Evolutionary conservation across 2,329 filamentous ascomycete genomes (phyloP).

Genomic region (Cytospora mali): DNA sequence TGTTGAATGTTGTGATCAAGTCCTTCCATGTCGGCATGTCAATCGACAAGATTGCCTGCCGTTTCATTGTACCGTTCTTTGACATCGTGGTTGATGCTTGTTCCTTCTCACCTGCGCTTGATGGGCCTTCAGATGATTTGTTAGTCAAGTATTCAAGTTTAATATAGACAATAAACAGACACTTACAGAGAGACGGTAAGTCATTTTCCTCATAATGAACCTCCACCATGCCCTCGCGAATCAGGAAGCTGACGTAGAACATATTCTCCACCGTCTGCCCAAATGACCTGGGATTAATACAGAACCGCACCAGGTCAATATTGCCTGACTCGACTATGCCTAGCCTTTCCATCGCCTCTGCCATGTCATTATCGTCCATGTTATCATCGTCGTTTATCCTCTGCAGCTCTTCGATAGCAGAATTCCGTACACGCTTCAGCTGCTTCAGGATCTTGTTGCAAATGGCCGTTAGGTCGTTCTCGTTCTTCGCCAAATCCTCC

Average conservation of each 20-base stretch:
- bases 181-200: conserved; percentile 80
- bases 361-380: conserved; percentile 48
- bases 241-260: conserved; percentile 94
- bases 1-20: conserved; percentile 74
- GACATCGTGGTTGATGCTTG: conserved; percentile 48
- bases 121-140: conserved; percentile 1
- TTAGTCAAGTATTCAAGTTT: neutral
- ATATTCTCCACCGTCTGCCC: conserved; percentile 95
- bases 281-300: conserved; percentile 87
- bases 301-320: conserved; percentile 81
- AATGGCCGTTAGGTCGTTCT: conserved; percentile 77
- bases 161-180: neutral
- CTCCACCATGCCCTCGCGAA: conserved; percentile 79
- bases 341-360: conserved; percentile 63
- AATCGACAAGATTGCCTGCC: conserved; percentile 86
- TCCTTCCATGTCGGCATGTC: conserved; percentile 84
- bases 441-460: conserved; percentile 74
- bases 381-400: conserved; percentile 47
- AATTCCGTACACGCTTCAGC: conserved; percentile 53
- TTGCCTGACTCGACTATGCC: conserved; percentile 70
- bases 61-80: conserved; percentile 62
- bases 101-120: conserved; percentile 33
- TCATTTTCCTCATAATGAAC: conserved; percentile 73
- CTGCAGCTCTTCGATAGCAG: conserved; percentile 50
- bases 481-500: conserved; percentile 73